Conservation (phyloP, 345 rosid species). For the Alliaria petiolata region DNA sequence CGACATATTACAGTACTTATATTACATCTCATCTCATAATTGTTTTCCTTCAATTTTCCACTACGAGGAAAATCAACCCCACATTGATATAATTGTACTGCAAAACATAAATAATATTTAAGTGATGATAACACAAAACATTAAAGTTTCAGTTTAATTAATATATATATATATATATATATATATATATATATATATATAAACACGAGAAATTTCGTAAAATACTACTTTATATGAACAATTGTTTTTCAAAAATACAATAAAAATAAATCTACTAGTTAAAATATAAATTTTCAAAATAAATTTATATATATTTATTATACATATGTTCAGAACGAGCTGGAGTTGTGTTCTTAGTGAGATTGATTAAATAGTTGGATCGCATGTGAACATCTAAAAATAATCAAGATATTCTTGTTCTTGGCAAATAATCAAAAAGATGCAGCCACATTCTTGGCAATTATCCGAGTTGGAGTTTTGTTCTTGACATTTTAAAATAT, state of each 20-base stretch:
- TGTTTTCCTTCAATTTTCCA: background rate
- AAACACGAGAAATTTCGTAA: background rate
- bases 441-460: too few species aligned
- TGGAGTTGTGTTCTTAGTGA: background rate
- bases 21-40: background rate
- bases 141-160: background rate
- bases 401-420: background rate
- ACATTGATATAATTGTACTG: slow-evolving; percentile 4
- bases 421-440: background rate
- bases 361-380: background rate
- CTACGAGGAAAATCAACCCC: background rate
- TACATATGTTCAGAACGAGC: background rate
- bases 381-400: background rate
- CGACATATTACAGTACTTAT: too few species aligned
- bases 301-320: too few species aligned
- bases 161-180: too few species aligned
- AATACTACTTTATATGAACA: background rate
- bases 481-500: too few species aligned
- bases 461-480: too few species aligned
- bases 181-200: too few species aligned
- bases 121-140: background rate
- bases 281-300: background rate
- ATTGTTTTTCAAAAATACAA: too few species aligned
- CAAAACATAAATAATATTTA: background rate
- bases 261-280: too few species aligned